phyloP scores from a whole-genome alignment of 495 filamentous ascomycete species.

The Podospora australis region DNA sequence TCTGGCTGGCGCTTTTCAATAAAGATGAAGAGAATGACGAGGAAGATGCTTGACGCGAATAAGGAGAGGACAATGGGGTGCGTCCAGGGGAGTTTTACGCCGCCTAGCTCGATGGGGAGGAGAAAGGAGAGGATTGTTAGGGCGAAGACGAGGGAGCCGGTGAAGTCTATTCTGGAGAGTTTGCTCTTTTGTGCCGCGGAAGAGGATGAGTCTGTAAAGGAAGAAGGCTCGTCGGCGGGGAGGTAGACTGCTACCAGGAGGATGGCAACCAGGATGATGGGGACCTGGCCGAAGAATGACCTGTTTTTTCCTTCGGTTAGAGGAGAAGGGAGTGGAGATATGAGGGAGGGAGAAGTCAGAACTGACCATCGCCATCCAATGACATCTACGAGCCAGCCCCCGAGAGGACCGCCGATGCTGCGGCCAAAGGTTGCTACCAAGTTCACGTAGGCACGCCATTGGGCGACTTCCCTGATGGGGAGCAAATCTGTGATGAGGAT shows the following conservation, averaged over 20 bases:
- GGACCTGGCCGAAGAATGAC: slow-evolving; percentile 56
- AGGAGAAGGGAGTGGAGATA: no score
- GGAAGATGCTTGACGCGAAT: slow-evolving; percentile 24
- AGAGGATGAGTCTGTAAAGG: background rate
- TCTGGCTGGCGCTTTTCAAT: slow-evolving; percentile 49
- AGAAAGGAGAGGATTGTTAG: slow-evolving; percentile 43
- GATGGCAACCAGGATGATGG: slow-evolving; percentile 49
- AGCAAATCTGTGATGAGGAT: slow-evolving; percentile 63
- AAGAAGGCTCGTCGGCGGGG: slow-evolving; percentile 13
- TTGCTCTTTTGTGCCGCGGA: slow-evolving; percentile 17
- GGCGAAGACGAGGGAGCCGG: slow-evolving; percentile 47
- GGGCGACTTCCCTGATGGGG: slow-evolving; percentile 58
- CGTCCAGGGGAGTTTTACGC: slow-evolving; percentile 50
- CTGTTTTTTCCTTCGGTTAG: no score
- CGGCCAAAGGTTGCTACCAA: slow-evolving; percentile 57
- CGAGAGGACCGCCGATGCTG: slow-evolving; percentile 57
- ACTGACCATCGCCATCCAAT: slow-evolving; percentile 68
- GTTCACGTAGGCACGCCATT: slow-evolving; percentile 62
- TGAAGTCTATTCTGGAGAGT: slow-evolving; percentile 52
- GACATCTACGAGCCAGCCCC: slow-evolving; percentile 57
- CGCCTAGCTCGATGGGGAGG: slow-evolving; percentile 53
- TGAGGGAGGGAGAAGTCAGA: no score
- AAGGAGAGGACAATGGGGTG: slow-evolving; percentile 38
- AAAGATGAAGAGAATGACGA: slow-evolving; percentile 43
- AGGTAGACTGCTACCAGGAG: slow-evolving; percentile 43